These are phyloP conservation scores for Abrus precatorius DNA, from an alignment of 306 rosid genomes.

Conservation along the genomic window DNA sequence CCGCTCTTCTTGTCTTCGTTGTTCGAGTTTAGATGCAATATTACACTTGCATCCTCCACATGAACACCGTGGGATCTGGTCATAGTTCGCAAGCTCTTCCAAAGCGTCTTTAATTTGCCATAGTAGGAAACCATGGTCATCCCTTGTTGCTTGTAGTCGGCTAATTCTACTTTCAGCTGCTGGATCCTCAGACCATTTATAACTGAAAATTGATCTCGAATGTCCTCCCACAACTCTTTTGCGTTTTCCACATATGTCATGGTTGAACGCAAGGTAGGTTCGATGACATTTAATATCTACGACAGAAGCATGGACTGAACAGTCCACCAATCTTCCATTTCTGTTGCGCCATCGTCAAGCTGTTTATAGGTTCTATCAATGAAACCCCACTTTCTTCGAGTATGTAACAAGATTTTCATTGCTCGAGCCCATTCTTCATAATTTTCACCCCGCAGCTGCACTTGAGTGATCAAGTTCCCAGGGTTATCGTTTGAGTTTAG, in stretches of 20 bases:
- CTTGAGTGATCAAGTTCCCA: too few species aligned
- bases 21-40: neutral
- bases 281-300: neutral
- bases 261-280: neutral
- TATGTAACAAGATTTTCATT: conserved; percentile 56
- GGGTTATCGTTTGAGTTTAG: too few species aligned
- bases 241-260: neutral
- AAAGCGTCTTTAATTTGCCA: neutral
- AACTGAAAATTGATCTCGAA: neutral
- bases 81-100: neutral
- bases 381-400: conserved; percentile 11
- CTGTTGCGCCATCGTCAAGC: neutral
- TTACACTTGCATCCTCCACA: neutral
- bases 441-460: too few species aligned
- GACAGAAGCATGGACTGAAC: neutral
- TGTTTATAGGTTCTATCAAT: neutral
- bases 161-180: conserved; percentile 5
- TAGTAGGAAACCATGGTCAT: neutral
- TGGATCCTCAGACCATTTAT: neutral
- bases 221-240: neutral
- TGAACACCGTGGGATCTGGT: too few species aligned
- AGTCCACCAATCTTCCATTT: neutral
- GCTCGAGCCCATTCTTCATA: neutral
- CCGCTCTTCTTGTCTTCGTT: neutral
- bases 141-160: neutral